Conservation (phyloP, 768 basidiomycete genomes). For the Dentipellis fragilis region DNA sequence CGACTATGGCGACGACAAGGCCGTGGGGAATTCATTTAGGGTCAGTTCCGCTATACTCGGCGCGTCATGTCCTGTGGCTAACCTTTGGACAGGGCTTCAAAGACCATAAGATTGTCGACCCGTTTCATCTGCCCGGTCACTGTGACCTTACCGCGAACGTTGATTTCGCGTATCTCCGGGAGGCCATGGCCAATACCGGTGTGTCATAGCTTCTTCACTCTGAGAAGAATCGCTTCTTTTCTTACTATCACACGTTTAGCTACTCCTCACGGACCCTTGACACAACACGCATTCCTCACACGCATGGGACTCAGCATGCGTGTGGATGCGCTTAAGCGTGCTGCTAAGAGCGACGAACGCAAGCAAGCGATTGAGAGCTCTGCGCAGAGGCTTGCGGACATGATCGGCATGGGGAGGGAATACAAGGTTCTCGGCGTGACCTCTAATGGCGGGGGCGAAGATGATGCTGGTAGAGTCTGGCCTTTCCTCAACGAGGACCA, state of each 20-base stretch:
- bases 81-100: constrained; percentile 65
- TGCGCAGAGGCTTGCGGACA: constrained; percentile 67
- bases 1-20: constrained; percentile 78
- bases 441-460: neutral
- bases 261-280: constrained; percentile 52
- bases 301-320: constrained; percentile 68
- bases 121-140: constrained; percentile 77
- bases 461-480: neutral
- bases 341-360: constrained; percentile 39
- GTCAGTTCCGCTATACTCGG: constrained; percentile 30
- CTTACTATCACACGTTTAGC: constrained; percentile 20
- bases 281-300: constrained; percentile 71
- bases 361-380: constrained; percentile 44
- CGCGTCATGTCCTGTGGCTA: neutral
- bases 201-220: constrained; percentile 9
- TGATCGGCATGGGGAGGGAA: constrained; percentile 76
- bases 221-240: too few species aligned
- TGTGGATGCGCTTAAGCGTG: constrained; percentile 46
- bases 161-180: constrained; percentile 82
- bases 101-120: constrained; percentile 73
- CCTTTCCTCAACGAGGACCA: neutral
- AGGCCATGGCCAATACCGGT: constrained; percentile 65
- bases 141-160: constrained; percentile 96
- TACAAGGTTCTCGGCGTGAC: constrained; percentile 72
- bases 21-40: constrained; percentile 67